Conservation (phyloP, 1,139 yeast genomes). For the Debaryomyces singareniensis region DNA sequence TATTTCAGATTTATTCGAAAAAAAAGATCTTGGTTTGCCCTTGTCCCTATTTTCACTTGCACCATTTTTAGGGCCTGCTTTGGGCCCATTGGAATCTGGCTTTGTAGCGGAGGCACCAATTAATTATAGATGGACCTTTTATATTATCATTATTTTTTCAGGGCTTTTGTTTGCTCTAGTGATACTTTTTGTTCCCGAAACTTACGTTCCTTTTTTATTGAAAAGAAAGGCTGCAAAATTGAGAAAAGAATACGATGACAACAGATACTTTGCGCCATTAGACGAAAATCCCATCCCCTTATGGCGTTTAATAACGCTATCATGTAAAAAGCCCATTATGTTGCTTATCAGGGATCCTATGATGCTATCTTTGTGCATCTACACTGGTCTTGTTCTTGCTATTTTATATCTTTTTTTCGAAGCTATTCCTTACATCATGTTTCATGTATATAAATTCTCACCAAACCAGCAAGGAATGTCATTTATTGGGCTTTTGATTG, state of each 20-base stretch:
- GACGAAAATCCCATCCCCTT: conserved; percentile 26
- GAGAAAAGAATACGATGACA: conserved; percentile 12
- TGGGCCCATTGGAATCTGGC: conserved; percentile 28
- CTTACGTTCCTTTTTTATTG: conserved; percentile 13
- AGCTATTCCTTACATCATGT: conserved; percentile 53
- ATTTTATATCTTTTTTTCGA: conserved; percentile 58
- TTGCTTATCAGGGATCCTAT: conserved; percentile 53
- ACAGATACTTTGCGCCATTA: conserved; percentile 39
- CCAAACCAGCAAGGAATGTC: conserved; percentile 38
- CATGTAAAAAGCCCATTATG: conserved; percentile 50
- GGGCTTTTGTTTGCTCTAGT: conserved; percentile 11
- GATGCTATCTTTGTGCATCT: conserved; percentile 54
- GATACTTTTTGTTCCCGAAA: conserved; percentile 13
- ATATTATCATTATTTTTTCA: conserved; percentile 17
- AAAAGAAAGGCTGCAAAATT: conserved; percentile 11
- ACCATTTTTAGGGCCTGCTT: conserved; percentile 28
- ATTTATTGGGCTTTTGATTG: conserved; percentile 47
- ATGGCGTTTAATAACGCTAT: conserved; percentile 23
- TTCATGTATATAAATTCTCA: conserved; percentile 38
- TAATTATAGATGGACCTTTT: conserved; percentile 19
- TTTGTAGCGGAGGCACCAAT: conserved; percentile 17
- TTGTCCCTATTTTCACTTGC: conserved; percentile 22
- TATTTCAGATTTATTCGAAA: conserved; percentile 24
- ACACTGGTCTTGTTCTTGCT: conserved; percentile 55
- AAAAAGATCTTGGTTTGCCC: conserved; percentile 6